Evolutionary conservation across 139 green algal species (phyloP).

Genomic region (Mychonastes homosphaera): DNA sequence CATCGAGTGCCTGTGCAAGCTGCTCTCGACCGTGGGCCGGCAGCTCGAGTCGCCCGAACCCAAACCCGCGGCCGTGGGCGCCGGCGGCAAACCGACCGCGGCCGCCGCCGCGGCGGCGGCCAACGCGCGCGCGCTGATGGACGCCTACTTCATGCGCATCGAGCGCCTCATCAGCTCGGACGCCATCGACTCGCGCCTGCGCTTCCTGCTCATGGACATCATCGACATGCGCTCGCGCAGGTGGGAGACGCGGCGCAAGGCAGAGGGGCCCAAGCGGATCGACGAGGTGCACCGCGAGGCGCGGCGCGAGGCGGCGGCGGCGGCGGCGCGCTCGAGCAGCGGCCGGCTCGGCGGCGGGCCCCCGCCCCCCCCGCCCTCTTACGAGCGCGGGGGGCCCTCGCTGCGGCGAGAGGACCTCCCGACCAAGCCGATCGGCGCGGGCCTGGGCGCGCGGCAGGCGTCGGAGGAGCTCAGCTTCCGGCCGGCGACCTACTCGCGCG

Average conservation of each 20-base stretch:
- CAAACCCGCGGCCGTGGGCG: slow-evolving; percentile 9
- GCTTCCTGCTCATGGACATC: slow-evolving; percentile 76
- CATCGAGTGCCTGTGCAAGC: slow-evolving; percentile 93
- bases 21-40: slow-evolving; percentile 74
- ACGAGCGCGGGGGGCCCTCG: background rate
- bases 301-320: slow-evolving; percentile 13
- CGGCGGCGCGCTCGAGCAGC: slow-evolving; percentile 4
- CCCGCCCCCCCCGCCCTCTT: background rate
- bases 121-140: slow-evolving; percentile 43
- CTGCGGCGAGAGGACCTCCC: slow-evolving; percentile 18
- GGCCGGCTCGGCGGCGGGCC: background rate
- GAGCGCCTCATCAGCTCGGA: slow-evolving; percentile 34
- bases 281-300: slow-evolving; percentile 39
- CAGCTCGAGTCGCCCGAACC: slow-evolving; percentile 31
- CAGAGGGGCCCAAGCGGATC: slow-evolving; percentile 87
- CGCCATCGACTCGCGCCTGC: slow-evolving; percentile 59
- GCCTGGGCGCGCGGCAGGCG: slow-evolving; percentile 2
- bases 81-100: background rate
- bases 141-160: slow-evolving; percentile 79
- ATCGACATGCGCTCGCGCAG: slow-evolving; percentile 40
- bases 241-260: slow-evolving; percentile 66
- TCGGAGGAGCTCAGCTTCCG: slow-evolving; percentile 14
- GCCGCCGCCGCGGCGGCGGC: background rate
- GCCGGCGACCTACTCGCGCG: background rate
- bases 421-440: background rate